phyloP scores from a whole-genome alignment of 2,329 filamentous ascomycete species.

The Aspergillus phoenicis region DNA sequence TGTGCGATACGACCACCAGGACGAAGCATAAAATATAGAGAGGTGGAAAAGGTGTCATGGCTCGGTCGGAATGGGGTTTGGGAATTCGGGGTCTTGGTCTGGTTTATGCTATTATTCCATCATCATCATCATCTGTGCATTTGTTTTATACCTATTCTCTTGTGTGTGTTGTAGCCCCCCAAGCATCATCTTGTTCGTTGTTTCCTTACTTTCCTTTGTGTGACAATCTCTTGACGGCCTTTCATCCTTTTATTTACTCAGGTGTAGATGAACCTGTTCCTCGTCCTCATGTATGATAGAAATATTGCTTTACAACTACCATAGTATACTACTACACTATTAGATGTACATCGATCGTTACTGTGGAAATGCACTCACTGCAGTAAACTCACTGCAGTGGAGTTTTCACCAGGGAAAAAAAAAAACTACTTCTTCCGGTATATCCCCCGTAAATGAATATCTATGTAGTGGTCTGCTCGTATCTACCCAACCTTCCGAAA shows the following conservation, averaged over 20 bases:
- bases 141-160: conserved; percentile 10
- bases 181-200: background rate
- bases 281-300: conserved; percentile 17
- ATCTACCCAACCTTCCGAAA: no score
- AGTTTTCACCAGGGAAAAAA: no score
- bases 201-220: conserved; percentile 5
- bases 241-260: background rate
- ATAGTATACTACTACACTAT: background rate
- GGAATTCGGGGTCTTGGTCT: conserved; percentile 23
- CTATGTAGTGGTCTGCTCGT: no score
- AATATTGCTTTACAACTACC: background rate
- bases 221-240: background rate
- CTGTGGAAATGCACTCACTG: no score
- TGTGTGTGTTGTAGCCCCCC: background rate
- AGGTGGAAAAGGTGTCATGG: conserved; percentile 24
- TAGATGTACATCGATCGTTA: background rate
- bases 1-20: conserved; percentile 26
- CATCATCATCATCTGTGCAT: conserved; percentile 5
- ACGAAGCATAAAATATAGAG: conserved; percentile 31
- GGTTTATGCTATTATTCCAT: conserved; percentile 4
- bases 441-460: no score
- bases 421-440: no score
- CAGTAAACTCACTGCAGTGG: no score
- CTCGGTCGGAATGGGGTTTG: conserved; percentile 24
- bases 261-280: conserved; percentile 16